Base-by-base conservation (phyloP, 2,329 filamentous ascomycete genomes). In the Diaporthe ilicicola region DNA sequence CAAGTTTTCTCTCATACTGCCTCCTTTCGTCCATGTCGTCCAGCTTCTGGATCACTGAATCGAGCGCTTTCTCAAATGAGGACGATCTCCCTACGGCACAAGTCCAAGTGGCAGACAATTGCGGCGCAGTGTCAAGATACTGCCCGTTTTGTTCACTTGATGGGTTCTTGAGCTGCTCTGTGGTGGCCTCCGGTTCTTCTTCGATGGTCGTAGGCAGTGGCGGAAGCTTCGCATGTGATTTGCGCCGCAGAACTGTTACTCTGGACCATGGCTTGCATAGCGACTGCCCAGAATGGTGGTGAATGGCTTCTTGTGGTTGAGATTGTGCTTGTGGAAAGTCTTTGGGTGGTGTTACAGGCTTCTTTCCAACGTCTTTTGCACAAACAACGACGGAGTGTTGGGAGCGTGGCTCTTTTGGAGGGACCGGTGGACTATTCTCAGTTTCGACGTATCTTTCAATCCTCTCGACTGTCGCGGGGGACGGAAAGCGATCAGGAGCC, bases 1-100 rank as follows among this genome's bases (percentile, higher is more conserved):
- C 50, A 22, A 29, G 13, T 6, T 44, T 65, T 42, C 51, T 68
- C 65, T 70, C 65, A 12, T 61, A 51, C 8, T 46, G 70, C 54
- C n/a, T 69, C 32, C 70, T 72, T n/a, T 76, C 74, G 7, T 76
- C 76, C 74, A 79, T 76, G 24, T 72, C 74, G n/a, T 78, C 74
- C 22, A 79, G 67, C 66, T 76, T 77, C 29, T 73, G 67, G n/a
- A 78, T 74, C 3, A 77, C 74, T n/a, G 74, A 74, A 55, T 79
- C 77, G 1, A 79, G 72, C 1, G 77, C 77, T 46, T 75, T 74
- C 42, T 78, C 75, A 22, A 78, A 74, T 1, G 75, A 78, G 10
- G 74, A 78, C 9, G 76, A 74, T 10, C 75, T 74, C n/a, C 73
- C 72, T 9, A 75, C 65, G 4, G 74, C 70, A 48, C 72, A 69